Base-by-base conservation (phyloP, 2,329 filamentous ascomycete species). In the Ophiocordyceps polyrhachis-furcata region DNA sequence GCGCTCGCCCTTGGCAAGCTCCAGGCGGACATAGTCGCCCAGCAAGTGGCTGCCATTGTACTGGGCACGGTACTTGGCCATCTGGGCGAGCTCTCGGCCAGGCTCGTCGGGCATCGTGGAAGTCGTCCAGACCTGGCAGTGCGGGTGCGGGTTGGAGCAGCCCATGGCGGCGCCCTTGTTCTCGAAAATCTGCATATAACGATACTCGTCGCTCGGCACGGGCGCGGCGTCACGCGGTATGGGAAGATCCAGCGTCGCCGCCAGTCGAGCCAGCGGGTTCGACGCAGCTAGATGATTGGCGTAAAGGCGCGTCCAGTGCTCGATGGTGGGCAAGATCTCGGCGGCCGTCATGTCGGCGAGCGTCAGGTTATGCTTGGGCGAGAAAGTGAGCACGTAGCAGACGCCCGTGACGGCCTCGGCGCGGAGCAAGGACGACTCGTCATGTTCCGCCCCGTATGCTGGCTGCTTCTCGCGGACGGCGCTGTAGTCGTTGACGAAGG, bases 151-250 rank as follows among this genome's bases (percentile, higher is more conserved):
- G 61, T 98, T 98, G 1, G 89, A 96, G 68, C 91, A 98, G 44
- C 91, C 91, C 91, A 98, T 98, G 12, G 89, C 86, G 1, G 83
- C 79, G 44, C 91, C 91, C 65, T 98, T 98, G 69, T 98, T 98
- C 66, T 98, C 91, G 50, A 98, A 98, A 51, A 98, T 96, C 60
- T 98, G 91, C 88, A 98, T 95, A 65, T 93, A 96, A 45, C 83
- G 77, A 55, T 93, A 86, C 62, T 93, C 85, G 44, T 83, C 74
- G 44, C 71, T 76, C 5, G 86, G 81, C 1, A 53, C 41, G 6
- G 62, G 62, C 11, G 59, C 57, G 13, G 56, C 56, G 6, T 63
- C 59, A 17, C 50, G 58, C 29, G 55, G 42, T 58, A 68, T 54
- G 2, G 62, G 58, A 8, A 72, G 57, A 5, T 61, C 53, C 5